Evolutionary conservation across 495 filamentous ascomycete species (phyloP), one percentile per base, ranked within the genome.

Genomic region (Rhizodiscina lignyota): DNA sequence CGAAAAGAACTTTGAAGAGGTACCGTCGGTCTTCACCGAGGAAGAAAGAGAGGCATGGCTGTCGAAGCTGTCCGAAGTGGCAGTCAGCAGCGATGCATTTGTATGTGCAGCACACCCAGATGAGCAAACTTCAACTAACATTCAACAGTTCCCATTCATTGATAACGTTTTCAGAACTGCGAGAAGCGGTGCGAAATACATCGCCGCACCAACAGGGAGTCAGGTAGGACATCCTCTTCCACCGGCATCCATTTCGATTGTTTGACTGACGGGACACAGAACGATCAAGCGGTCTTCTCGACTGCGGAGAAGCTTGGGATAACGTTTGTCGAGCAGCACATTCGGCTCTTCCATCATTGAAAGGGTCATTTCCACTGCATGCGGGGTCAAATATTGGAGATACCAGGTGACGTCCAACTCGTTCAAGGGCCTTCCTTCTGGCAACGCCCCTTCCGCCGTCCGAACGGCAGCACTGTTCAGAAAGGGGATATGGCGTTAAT

Each of bases 101-200:
- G 82, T 89, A 66, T n/a, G n/a, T n/a, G n/a, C n/a, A n/a, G n/a
- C n/a, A n/a, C n/a, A n/a, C n/a, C n/a, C n/a, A n/a, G n/a, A n/a
- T n/a, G n/a, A n/a, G n/a, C n/a, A n/a, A n/a, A n/a, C n/a, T n/a
- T 62, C 79, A 68, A 41, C 42, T 49, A 21, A 37, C 33, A 35
- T 0, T 10, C 30, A 13, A 18, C 30, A 86, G 81, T 94, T 96
- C 74, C 89, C 89, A 37, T 97, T 97, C 65, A 79, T 82, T 45
- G 89, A 96, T 67, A 97, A 97, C 48, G 77, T 97, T 40, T 92
- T 87, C 70, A 72, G 89, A 38, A 83, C 84, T 28, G 72, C 68
- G 35, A 67, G 83, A 42, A 92, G 82, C 16, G 89, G 89, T 17
- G 87, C 71, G 42, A 96, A 93, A 64, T 97, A 93, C 63, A 74